Conservation (phyloP, 2,329 filamentous ascomycete genomes). For the Aspergillus sp. region DNA sequence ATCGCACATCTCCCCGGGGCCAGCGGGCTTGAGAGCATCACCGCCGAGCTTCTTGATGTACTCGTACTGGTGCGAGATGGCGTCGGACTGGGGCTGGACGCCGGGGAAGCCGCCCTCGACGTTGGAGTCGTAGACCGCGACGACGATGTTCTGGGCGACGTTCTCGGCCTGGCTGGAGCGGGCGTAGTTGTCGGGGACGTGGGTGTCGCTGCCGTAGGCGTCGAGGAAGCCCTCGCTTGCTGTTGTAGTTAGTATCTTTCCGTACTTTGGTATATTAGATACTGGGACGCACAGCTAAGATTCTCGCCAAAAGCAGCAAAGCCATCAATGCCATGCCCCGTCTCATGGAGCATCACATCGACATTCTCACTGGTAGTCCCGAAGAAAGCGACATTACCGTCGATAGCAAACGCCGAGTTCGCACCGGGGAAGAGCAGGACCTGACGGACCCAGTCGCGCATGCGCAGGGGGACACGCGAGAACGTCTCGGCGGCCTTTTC, state of each 20-base stretch:
- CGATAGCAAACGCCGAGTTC: constrained; percentile 3
- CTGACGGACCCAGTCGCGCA: constrained; percentile 9
- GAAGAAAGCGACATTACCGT: constrained; percentile 9
- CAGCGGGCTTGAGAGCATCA: background rate
- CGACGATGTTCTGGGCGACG: constrained; percentile 12
- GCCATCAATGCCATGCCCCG: constrained; percentile 3
- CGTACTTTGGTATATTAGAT: no score
- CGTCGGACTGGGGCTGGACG: background rate
- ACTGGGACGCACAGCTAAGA: background rate
- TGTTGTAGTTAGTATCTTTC: background rate
- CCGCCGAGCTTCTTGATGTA: background rate
- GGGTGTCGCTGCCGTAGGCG: constrained; percentile 3
- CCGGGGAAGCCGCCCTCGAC: constrained; percentile 5
- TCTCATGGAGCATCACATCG: constrained; percentile 11
- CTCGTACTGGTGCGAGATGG: constrained; percentile 4
- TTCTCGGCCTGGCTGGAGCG: constrained; percentile 9
- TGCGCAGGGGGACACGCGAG: background rate
- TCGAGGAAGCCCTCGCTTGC: constrained; percentile 6
- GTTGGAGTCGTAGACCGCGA: constrained; percentile 6
- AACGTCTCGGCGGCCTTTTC: background rate
- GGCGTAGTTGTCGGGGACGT: constrained; percentile 12
- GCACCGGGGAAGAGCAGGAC: constrained; percentile 6
- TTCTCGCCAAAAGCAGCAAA: constrained; percentile 7
- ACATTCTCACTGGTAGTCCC: constrained; percentile 3
- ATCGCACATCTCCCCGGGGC: constrained; percentile 6